phyloP scores from a whole-genome alignment of 139 green algal species.

The Tetradesmus obliquus region DNA sequence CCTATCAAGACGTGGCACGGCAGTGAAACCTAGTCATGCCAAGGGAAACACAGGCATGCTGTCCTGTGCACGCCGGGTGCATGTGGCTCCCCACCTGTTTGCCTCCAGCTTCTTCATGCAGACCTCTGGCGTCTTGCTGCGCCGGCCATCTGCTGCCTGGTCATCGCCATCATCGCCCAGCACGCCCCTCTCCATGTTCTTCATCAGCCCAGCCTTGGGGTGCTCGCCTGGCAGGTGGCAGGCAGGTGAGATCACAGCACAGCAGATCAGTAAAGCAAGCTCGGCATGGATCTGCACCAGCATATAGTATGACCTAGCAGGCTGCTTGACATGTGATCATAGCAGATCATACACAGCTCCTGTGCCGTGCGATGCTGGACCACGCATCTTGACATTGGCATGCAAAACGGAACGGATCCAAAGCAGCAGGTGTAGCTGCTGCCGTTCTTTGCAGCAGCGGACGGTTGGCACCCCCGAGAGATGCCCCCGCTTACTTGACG shows the following conservation, averaged over 20 bases:
- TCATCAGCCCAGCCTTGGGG: conserved; percentile 54
- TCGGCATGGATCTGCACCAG: no score
- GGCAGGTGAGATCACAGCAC: no score
- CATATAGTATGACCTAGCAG: no score
- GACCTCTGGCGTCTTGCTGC: conserved; percentile 25
- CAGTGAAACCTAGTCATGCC: neutral
- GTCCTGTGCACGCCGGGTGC: no score
- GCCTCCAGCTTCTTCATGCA: conserved; percentile 18
- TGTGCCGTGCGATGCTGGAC: no score
- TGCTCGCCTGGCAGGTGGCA: conserved; percentile 27
- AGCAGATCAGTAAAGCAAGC: no score
- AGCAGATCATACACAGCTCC: neutral
- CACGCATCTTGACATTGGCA: no score
- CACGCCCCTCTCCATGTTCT: conserved; percentile 61
- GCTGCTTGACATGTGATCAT: no score
- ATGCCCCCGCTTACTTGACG: neutral
- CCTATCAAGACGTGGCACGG: no score
- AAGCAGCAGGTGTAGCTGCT: neutral
- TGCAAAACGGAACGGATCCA: no score
- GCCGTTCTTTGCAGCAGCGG: neutral
- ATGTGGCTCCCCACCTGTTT: conserved; percentile 8
- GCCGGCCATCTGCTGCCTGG: neutral
- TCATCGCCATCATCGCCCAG: neutral
- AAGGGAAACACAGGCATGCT: no score
- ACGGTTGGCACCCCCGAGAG: neutral